Conservation (phyloP, 495 filamentous ascomycete species). For the Platismatia glauca region DNA sequence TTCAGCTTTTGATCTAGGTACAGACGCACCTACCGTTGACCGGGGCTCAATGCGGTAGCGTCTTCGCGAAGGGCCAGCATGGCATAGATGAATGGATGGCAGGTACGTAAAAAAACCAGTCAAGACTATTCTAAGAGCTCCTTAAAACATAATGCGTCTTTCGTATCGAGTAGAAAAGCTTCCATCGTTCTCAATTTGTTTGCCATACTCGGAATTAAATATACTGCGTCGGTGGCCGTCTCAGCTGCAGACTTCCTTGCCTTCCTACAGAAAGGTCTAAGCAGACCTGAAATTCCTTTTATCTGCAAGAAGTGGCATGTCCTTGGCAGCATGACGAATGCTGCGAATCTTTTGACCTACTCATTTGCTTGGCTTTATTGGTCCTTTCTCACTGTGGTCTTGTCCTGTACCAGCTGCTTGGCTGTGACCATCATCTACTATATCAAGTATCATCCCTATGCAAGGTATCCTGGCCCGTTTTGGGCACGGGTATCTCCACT, state of each 20-base stretch:
- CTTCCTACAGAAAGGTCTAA: not conserved
- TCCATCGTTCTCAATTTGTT: too few species aligned
- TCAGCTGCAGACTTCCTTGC: not conserved
- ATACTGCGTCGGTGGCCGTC: not conserved
- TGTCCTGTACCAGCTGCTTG: not conserved
- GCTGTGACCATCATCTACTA: slow-evolving; percentile 34
- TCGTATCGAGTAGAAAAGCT: too few species aligned
- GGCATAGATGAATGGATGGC: too few species aligned
- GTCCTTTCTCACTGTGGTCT: not conserved
- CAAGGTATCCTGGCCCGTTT: slow-evolving; percentile 56
- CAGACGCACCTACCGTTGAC: not conserved
- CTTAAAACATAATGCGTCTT: too few species aligned
- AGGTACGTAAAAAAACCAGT: too few species aligned
- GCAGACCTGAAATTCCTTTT: not conserved
- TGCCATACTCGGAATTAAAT: not conserved
- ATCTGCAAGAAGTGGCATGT: not conserved
- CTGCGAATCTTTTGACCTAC: not conserved
- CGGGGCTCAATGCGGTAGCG: not conserved
- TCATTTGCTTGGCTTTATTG: not conserved
- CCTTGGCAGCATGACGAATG: not conserved
- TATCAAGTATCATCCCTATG: slow-evolving; percentile 53
- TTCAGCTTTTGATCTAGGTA: too few species aligned
- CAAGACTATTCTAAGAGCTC: too few species aligned
- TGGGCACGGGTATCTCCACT: slow-evolving; percentile 36
- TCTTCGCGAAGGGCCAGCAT: too few species aligned